Conservation (phyloP, 768 basidiomycete genomes). For the Amylocystis lapponica region DNA sequence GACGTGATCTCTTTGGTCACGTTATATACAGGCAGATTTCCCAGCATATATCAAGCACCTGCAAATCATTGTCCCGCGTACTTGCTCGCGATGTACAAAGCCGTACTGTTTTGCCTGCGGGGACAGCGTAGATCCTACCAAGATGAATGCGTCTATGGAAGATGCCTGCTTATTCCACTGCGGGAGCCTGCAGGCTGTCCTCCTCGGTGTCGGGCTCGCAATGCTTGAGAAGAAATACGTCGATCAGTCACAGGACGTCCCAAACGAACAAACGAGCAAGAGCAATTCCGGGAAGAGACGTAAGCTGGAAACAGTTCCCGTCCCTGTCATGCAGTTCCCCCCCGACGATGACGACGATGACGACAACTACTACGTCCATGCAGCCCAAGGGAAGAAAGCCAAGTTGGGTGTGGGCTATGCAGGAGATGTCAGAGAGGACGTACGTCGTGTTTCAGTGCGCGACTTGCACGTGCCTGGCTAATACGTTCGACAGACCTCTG, state of each 20-base stretch:
- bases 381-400: conserved; percentile 51
- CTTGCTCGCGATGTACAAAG: conserved; percentile 39
- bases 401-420: conserved; percentile 87
- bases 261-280: conserved; percentile 23
- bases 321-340: conserved; percentile 14
- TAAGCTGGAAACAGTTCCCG: conserved; percentile 27
- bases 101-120: conserved; percentile 44
- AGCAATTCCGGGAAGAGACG: conserved; percentile 35
- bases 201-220: conserved; percentile 84
- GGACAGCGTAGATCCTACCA: conserved; percentile 28
- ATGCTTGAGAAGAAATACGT: conserved; percentile 76
- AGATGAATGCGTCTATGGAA: conserved; percentile 25
- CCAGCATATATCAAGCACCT: conserved; percentile 63
- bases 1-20: not conserved
- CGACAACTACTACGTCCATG: conserved; percentile 43
- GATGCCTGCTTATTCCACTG: conserved; percentile 80
- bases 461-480: conserved; percentile 2
- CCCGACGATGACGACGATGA: conserved; percentile 47
- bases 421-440: conserved; percentile 79
- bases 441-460: conserved; percentile 32
- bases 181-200: conserved; percentile 81
- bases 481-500: conserved; percentile 56
- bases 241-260: conserved; percentile 40
- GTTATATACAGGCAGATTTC: conserved; percentile 59
- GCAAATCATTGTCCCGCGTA: conserved; percentile 46